A percentile compares a stretch with the other conserved stretches of the same genome.
Evolutionary conservation across 305 asterid genomes (phyloP).

Genomic region (Fraxinus albicans): DNA sequence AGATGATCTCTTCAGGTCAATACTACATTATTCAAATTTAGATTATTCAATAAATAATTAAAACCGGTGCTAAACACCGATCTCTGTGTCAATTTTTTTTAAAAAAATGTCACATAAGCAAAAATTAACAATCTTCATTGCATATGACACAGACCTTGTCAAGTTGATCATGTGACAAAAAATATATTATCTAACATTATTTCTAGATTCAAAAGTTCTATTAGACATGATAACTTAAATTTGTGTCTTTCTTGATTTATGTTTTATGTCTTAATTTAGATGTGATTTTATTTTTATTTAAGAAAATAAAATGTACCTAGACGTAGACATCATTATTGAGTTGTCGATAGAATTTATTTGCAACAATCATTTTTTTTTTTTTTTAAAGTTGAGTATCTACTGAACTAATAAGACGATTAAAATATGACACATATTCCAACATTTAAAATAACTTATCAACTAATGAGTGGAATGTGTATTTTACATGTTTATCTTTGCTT

Average conservation of each 20-base stretch:
- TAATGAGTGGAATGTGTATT: no score
- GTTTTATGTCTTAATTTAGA: not conserved
- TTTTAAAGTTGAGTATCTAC: not conserved
- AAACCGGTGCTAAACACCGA: not conserved
- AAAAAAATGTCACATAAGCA: no score
- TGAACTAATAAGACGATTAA: no score
- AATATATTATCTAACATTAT: not conserved
- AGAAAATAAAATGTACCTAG: not conserved
- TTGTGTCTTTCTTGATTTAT: not conserved
- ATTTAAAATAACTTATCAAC: no score
- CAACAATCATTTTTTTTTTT: no score
- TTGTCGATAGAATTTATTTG: not conserved
- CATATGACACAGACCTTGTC: not conserved
- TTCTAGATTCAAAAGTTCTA: not conserved
- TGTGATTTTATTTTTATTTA: no score
- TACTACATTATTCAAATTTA: not conserved
- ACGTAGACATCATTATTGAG: not conserved
- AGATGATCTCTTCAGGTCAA: not conserved
- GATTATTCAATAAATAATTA: not conserved
- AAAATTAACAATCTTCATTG: not conserved
- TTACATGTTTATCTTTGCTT: not conserved
- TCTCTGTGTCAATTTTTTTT: not conserved
- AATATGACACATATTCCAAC: no score
- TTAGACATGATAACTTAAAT: not conserved
- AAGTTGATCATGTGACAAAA: no score